Conservation (phyloP, 208 protist genomes). For the Acanthamoeba triangularis region DNA sequence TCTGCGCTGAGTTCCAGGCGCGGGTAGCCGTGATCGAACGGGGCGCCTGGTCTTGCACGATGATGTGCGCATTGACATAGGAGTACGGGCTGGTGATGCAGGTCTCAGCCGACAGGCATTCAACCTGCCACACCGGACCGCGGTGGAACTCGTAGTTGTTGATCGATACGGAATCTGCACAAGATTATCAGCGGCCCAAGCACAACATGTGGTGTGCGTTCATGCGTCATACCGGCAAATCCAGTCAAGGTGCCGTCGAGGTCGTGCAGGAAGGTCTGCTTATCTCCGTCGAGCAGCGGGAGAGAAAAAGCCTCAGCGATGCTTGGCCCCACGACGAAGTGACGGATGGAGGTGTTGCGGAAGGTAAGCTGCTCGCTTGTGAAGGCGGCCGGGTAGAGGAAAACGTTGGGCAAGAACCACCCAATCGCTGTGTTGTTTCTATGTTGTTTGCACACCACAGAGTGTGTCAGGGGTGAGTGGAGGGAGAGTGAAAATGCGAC, state of each 20-base stretch:
- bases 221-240: background rate
- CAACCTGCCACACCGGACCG: background rate
- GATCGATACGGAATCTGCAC: background rate
- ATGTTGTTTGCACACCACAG: too few relatives aligned
- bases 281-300: background rate
- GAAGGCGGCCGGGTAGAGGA: background rate
- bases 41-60: background rate
- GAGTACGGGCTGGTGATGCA: background rate
- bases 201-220: too few relatives aligned
- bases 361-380: background rate
- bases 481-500: too few relatives aligned
- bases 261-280: slow-evolving; percentile 13
- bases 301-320: background rate
- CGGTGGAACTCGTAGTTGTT: background rate
- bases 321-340: background rate
- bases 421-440: slow-evolving; percentile 3
- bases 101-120: background rate
- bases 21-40: background rate
- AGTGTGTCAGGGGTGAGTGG: too few relatives aligned
- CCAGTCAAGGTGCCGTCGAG: background rate
- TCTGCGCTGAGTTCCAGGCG: background rate
- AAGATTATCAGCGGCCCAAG: too few relatives aligned
- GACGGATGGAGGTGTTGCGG: background rate
- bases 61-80: background rate
- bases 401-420: background rate